Conservation (phyloP, 805 yeast species). For the Yamadazyma endophytica region DNA sequence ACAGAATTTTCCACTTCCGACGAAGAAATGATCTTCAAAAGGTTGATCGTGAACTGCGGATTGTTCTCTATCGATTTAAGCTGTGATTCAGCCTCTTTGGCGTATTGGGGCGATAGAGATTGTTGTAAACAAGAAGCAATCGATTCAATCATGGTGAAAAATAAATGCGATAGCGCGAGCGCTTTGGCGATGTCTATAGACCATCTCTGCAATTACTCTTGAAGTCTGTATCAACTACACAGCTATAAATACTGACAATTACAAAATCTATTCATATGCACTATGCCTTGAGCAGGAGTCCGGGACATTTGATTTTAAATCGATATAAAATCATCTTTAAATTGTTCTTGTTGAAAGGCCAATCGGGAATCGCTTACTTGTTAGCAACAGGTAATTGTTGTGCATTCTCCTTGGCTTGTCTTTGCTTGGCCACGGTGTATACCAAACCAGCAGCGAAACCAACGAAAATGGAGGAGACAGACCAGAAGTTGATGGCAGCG, state of each 20-base stretch:
- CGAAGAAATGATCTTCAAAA: conserved; percentile 76
- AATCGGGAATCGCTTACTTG: no score
- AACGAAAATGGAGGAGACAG: conserved; percentile 82
- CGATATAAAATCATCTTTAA: no score
- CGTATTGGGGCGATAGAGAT: conserved; percentile 59
- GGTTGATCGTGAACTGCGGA: conserved; percentile 71
- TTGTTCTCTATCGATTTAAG: conserved; percentile 59
- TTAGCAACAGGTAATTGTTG: conserved; percentile 27
- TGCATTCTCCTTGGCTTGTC: conserved; percentile 55
- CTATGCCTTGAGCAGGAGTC: no score
- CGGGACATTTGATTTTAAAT: no score
- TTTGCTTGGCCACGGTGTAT: conserved; percentile 92
- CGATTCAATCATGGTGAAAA: no score
- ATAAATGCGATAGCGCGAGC: no score
- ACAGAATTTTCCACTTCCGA: conserved; percentile 48
- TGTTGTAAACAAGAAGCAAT: conserved; percentile 55
- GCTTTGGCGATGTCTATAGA: no score
- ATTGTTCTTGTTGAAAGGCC: no score
- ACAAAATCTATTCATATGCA: no score
- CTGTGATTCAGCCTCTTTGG: conserved; percentile 64
- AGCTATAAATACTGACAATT: no score
- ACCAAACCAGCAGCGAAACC: conserved; percentile 96
- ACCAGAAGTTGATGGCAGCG: conserved; percentile 90
- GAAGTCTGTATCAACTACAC: no score
- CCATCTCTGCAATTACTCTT: no score